A percentile compares a stretch with the other conserved stretches of the same genome.
phyloP scores from a whole-genome alignment of 1,284 basidiomycete species.

The Ganoderma resinaceum region DNA sequence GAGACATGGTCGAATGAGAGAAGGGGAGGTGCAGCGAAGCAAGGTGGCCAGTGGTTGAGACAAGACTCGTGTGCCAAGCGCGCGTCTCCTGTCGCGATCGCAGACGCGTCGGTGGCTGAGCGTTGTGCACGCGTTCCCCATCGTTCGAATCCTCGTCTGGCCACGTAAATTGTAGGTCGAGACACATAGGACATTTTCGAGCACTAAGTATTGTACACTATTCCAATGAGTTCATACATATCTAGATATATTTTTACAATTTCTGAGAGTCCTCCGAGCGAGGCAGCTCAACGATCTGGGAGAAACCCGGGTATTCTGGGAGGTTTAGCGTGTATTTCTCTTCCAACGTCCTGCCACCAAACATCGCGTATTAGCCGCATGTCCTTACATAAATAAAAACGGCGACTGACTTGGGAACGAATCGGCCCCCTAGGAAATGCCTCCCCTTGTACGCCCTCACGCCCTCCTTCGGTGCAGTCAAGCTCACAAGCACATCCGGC shows the following conservation, averaged over 20 bases:
- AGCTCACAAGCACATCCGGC: conserved; percentile 85
- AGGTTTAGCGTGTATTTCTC: conserved; percentile 81
- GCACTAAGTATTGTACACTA: background rate
- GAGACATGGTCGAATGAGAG: conserved; percentile 26
- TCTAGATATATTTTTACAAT: conserved; percentile 28
- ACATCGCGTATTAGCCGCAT: background rate
- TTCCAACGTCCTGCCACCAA: conserved; percentile 56
- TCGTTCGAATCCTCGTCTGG: background rate
- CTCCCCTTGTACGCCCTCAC: conserved; percentile 76
- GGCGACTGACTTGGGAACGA: conserved; percentile 79
- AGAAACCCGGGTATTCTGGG: conserved; percentile 76
- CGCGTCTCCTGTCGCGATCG: conserved; percentile 1
- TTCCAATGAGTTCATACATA: background rate
- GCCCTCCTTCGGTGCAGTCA: conserved; percentile 96
- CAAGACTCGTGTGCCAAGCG: conserved; percentile 12
- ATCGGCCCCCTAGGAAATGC: conserved; percentile 94
- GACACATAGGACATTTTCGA: background rate
- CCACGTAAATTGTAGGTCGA: background rate
- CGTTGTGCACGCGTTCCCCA: background rate
- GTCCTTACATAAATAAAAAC: background rate
- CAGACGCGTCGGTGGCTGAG: conserved; percentile 25
- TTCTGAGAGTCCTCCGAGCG: conserved; percentile 36
- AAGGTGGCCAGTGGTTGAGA: conserved; percentile 13
- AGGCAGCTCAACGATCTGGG: conserved; percentile 82
- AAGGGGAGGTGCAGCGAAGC: background rate